Base-by-base conservation (phyloP, 2,329 filamentous ascomycete species). In the Allantophomopsis cytisporea region DNA sequence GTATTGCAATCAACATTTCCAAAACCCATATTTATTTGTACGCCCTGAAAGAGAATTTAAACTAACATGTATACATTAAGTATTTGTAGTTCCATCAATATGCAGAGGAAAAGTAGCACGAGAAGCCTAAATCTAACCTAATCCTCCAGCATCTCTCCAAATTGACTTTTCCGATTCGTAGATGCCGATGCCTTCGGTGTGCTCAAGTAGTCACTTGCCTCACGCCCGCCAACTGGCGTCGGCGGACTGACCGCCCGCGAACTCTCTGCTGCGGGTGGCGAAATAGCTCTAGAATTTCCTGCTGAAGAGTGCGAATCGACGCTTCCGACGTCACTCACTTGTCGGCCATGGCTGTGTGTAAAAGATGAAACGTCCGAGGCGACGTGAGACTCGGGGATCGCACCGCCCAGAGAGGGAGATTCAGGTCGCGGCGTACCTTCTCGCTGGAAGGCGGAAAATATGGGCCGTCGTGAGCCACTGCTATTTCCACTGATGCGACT, bases 141-240 rank as follows among this genome's bases (percentile, higher is more conserved):
- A 30, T 43, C 38, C 38, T 48, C 49, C 41, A 53, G 41, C 15
- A 43, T 45, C 37, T 54, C 52, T 20, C 39, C 41, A 37, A 54
- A 54, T 39, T 50, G 47, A 41, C 52, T 54, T 38, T 39, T 54
- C 45, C 48, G 43, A 37, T 42, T 41, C 23, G 36, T n/a, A 15
- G 31, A 8, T 8, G 8, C 31, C 18, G n/a, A 32, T 40, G 23
- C 35, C 38, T 4, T 34, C 40, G 14, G 31, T 5, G 14, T 15
- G 8, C 32, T 43, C 7, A 51, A 8, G 42, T 48, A 50, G 41
- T 50, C 50, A 4, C 42, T 20, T 1, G 31, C 39, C 7, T 48
- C 45, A 17, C 35, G 8, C 17, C 43, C n/a, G 37, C 31, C 18
- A 13, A 47, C 45, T 6, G 50, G 47, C n/a, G 45, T 48, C 13